These are phyloP conservation scores for Truncatella angustata DNA, from an alignment of 2,329 filamentous ascomycete species.

Conservation along the genomic window DNA sequence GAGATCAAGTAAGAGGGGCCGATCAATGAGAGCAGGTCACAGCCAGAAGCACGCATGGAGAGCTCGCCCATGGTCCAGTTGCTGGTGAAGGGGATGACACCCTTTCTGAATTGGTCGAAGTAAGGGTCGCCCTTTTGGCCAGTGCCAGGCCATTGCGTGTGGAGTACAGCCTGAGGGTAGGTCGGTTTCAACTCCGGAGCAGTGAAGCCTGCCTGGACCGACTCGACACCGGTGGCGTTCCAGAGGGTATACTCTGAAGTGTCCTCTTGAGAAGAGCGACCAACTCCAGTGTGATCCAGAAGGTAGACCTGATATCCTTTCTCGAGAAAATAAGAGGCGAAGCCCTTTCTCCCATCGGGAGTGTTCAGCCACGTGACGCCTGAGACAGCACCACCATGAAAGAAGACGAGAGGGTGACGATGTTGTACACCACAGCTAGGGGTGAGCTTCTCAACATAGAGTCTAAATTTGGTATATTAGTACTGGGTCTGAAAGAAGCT, in stretches of 20 bases:
- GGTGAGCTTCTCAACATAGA: slow-evolving; percentile 32
- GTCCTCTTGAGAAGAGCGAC: slow-evolving; percentile 28
- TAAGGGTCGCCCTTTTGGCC: slow-evolving; percentile 36
- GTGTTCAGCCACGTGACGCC: slow-evolving; percentile 35
- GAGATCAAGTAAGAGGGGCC: slow-evolving; percentile 28
- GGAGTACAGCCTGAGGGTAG: slow-evolving; percentile 30
- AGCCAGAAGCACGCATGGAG: slow-evolving; percentile 22
- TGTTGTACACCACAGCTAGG: slow-evolving; percentile 18
- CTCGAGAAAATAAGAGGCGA: slow-evolving; percentile 38
- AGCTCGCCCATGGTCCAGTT: slow-evolving; percentile 18
- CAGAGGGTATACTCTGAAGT: slow-evolving; percentile 24
- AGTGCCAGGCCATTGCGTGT: slow-evolving; percentile 32
- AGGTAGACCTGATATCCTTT: slow-evolving; percentile 40
- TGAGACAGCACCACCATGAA: slow-evolving; percentile 28
- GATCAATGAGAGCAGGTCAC: slow-evolving; percentile 20
- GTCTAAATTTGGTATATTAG: slow-evolving; percentile 4
- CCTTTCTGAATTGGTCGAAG: slow-evolving; percentile 47
- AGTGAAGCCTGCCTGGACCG: slow-evolving; percentile 24
- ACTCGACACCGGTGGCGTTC: slow-evolving; percentile 23
- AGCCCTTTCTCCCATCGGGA: slow-evolving; percentile 39
- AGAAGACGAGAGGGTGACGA: slow-evolving; percentile 28
- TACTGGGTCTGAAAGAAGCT: not conserved
- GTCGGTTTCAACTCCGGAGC: slow-evolving; percentile 21
- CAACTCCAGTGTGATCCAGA: slow-evolving; percentile 34
- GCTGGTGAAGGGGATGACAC: slow-evolving; percentile 34